phyloP scores from a whole-genome alignment of 805 yeast genomes.

The Candida gorgasii region DNA sequence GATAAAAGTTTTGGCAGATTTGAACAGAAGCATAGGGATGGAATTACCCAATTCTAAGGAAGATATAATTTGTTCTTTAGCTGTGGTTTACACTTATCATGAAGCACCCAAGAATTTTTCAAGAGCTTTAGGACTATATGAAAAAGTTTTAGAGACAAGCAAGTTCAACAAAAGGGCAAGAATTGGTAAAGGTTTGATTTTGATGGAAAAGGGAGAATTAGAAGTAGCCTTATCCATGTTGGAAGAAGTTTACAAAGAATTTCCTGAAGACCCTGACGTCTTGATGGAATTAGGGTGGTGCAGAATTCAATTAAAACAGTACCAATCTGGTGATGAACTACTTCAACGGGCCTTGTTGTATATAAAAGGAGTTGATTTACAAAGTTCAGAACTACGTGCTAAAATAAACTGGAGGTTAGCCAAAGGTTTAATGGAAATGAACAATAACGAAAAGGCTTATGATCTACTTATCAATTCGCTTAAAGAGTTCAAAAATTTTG shows the following conservation, averaged over 20 bases:
- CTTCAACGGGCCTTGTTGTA: conserved; percentile 44
- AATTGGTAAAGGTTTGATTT: conserved; percentile 80
- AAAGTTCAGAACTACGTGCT: conserved; percentile 59
- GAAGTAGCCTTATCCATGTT: conserved; percentile 56
- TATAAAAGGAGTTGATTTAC: conserved; percentile 52
- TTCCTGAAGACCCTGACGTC: conserved; percentile 59
- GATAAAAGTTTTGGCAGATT: conserved; percentile 51
- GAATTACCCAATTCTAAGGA: conserved; percentile 52
- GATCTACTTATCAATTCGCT: conserved; percentile 60
- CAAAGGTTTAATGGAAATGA: conserved; percentile 47
- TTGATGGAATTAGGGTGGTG: conserved; percentile 80
- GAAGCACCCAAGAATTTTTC: conserved; percentile 89
- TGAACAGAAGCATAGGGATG: conserved; percentile 48
- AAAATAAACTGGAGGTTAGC: conserved; percentile 73
- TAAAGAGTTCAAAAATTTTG: conserved; percentile 61
- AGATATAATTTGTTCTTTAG: conserved; percentile 65
- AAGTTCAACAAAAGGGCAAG: conserved; percentile 58
- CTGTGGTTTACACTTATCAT: conserved; percentile 74
- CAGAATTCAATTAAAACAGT: conserved; percentile 53
- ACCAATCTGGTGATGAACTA: conserved; percentile 51
- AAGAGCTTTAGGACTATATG: conserved; percentile 72
- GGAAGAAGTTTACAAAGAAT: conserved; percentile 45
- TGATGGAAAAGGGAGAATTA: conserved; percentile 63
- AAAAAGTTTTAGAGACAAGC: conserved; percentile 49
- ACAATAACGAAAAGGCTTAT: conserved; percentile 42